These are phyloP conservation scores for Bimuria novae-zelandiae DNA, from an alignment of 2,329 filamentous ascomycete genomes.

Conservation along the genomic window DNA sequence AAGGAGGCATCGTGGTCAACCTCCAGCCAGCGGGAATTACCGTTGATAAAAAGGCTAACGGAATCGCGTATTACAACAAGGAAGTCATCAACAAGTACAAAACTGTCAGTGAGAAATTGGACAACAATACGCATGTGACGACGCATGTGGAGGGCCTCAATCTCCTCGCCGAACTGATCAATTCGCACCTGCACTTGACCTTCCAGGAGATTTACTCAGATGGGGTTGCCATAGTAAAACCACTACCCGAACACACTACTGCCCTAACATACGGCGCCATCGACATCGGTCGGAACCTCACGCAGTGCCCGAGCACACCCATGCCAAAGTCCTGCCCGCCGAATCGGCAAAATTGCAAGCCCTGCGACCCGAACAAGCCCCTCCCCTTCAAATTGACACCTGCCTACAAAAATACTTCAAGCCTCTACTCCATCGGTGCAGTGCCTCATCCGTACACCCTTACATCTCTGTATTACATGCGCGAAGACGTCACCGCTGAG, in stretches of 20 bases:
- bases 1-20: constrained; percentile 66
- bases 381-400: constrained; percentile 70
- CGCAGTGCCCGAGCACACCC: constrained; percentile 74
- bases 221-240: constrained; percentile 82
- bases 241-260: constrained; percentile 74
- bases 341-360: constrained; percentile 73
- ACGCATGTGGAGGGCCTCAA: constrained; percentile 63
- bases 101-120: constrained; percentile 66
- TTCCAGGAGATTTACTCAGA: constrained; percentile 80
- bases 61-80: constrained; percentile 76
- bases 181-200: constrained; percentile 79
- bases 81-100: constrained; percentile 70
- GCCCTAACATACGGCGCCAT: constrained; percentile 71
- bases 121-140: too few species aligned
- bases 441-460: constrained; percentile 92
- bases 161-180: constrained; percentile 75
- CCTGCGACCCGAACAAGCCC: constrained; percentile 66
- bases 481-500: constrained; percentile 50
- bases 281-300: constrained; percentile 74
- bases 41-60: constrained; percentile 66
- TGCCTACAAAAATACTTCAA: constrained; percentile 72
- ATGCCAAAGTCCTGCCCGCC: constrained; percentile 81
- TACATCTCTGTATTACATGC: constrained; percentile 65
- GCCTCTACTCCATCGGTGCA: constrained; percentile 79
- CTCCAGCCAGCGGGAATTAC: constrained; percentile 61